Evolutionary conservation across 371 early-diverging fungal genomes (phyloP), one percentile per base, ranked within the genome.

Genomic region (Funneliformis caledonium): DNA sequence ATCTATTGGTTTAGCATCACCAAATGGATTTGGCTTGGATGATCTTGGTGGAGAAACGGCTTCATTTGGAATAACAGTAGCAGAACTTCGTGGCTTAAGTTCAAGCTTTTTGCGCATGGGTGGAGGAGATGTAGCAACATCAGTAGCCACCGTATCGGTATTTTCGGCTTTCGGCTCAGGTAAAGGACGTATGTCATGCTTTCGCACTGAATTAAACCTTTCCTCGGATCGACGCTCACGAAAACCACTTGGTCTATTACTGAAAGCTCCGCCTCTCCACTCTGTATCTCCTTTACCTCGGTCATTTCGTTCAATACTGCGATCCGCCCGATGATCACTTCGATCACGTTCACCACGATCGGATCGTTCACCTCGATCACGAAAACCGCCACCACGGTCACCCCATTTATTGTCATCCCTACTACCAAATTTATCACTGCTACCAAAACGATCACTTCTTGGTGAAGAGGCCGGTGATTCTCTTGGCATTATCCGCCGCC

Each of bases 1-100:
- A 85, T 96, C 95, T 75, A 94, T 90, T 76, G 96, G 94, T 80
- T 87, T 91, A 79, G 96, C 96, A 31, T 86, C 92, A 70, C 96
- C 96, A 80, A 96, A 96, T 48, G 96, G 96, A 86, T 92, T 95
- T 47, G 92, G 81, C 83, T 92, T 93, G 14, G 82, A 61, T 56
- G 86, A 72, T 22, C 16, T 33, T 31, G 47, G 72, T 33, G 81
- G 65, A n/a, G 82, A 2, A 31, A 77, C 31, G 9, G 68, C 72
- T 10, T 75, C 69, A 19, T 74, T 64, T 59, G 82, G 14, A 65
- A 87, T 56, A 31, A 82, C 67, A 52, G 85, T 78, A 43, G 89
- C 88, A 48, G 85, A 83, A 59, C 90, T 88, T 82, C 93, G 92
- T 80, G 94, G 94, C 87, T 89, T 88, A 73, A 95, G 86, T 56